phyloP scores from a whole-genome alignment of 116 monocot species.

The Trichopus zeylanicus region DNA sequence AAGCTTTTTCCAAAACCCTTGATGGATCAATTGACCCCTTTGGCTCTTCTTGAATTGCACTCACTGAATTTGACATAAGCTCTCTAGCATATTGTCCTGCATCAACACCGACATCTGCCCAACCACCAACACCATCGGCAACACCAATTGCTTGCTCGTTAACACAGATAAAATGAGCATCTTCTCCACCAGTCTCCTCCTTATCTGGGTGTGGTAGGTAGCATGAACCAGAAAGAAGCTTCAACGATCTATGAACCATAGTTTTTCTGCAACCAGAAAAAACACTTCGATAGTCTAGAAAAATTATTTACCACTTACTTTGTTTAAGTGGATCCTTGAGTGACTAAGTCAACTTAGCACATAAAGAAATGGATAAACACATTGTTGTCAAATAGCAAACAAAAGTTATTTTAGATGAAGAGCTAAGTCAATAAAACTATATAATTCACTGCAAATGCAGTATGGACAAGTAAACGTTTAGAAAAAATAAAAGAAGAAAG shows the following conservation, averaged over 20 bases:
- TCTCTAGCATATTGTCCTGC: constrained; percentile 87
- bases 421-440: too few species aligned
- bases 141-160: constrained; percentile 87
- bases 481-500: too few species aligned
- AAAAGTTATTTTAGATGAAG: too few species aligned
- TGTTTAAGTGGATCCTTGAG: too few species aligned
- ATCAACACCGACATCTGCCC: constrained; percentile 90
- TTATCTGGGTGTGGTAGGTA: constrained; percentile 93
- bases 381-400: too few species aligned
- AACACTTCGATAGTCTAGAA: not conserved
- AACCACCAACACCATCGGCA: constrained; percentile 98
- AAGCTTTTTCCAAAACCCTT: constrained; percentile 87
- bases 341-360: too few species aligned
- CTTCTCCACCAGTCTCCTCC: constrained; percentile 91
- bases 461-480: too few species aligned
- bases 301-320: too few species aligned
- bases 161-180: constrained; percentile 89
- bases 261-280: constrained; percentile 30
- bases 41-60: constrained; percentile 77
- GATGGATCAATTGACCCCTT: constrained; percentile 79
- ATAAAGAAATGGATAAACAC: too few species aligned
- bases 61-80: constrained; percentile 77
- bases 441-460: too few species aligned
- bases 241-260: constrained; percentile 37
- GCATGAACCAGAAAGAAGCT: constrained; percentile 81